These are phyloP conservation scores for Spirogloea muscicola DNA, from an alignment of 139 green algal species.

Conservation along the genomic window DNA sequence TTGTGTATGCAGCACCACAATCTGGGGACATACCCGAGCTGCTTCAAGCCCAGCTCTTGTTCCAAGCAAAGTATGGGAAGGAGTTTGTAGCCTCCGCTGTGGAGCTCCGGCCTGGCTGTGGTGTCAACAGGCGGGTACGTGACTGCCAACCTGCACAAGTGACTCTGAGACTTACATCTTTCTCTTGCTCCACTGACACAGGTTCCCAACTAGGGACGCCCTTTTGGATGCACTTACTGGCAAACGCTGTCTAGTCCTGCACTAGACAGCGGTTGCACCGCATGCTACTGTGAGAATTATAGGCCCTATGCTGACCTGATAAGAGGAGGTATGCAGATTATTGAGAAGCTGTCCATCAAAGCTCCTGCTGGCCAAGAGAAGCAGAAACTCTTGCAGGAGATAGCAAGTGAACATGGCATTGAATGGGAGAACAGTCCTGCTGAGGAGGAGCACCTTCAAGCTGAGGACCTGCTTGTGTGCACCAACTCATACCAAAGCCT, in stretches of 20 bases:
- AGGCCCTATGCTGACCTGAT: too few species aligned
- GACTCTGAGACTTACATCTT: too few species aligned
- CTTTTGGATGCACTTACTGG: too few species aligned
- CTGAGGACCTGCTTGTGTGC: constrained; percentile 29
- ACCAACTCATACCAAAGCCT: too few species aligned
- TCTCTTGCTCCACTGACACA: too few species aligned
- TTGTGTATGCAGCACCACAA: constrained; percentile 42
- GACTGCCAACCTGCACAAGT: too few species aligned
- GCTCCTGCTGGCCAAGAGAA: constrained; percentile 24
- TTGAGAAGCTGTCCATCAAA: constrained; percentile 33
- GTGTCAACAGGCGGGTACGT: too few species aligned
- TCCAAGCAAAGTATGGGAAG: constrained; percentile 36
- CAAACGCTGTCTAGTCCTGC: too few species aligned
- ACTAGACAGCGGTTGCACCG: too few species aligned
- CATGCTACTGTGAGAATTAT: too few species aligned
- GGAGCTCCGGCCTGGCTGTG: constrained; percentile 39
- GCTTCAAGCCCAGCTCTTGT: neutral
- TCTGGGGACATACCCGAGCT: constrained; percentile 40
- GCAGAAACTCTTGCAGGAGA: constrained; percentile 27
- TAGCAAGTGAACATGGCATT: constrained; percentile 15
- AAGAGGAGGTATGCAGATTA: too few species aligned
- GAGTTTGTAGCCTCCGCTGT: constrained; percentile 41
- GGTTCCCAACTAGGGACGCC: too few species aligned
- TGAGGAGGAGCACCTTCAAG: constrained; percentile 7
- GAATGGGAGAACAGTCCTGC: constrained; percentile 20